Conservation (phyloP, 2,329 filamentous ascomycete genomes). For the Simplicillium aogashimaense region DNA sequence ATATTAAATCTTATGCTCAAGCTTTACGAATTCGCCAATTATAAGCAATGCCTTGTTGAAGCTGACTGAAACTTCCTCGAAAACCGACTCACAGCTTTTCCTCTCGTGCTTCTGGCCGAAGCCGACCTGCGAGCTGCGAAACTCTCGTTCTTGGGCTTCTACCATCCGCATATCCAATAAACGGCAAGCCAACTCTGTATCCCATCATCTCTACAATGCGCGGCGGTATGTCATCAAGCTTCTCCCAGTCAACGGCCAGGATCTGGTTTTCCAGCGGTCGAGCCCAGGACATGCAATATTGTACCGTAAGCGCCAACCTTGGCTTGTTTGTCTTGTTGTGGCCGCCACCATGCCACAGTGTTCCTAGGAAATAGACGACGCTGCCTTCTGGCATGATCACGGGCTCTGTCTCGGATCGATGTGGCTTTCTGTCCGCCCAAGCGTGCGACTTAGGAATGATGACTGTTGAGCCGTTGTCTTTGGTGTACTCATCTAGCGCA, state of each 20-base stretch:
- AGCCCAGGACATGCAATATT: conserved; percentile 30
- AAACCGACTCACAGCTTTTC: too few species aligned
- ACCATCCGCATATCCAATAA: conserved; percentile 13
- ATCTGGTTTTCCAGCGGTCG: conserved; percentile 26
- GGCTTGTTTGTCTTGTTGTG: conserved; percentile 17
- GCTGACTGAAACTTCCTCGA: too few species aligned
- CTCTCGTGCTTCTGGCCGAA: too few species aligned
- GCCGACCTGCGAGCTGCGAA: conserved; percentile 2
- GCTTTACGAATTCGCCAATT: too few species aligned
- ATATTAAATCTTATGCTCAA: too few species aligned
- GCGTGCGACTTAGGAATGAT: conserved; percentile 23
- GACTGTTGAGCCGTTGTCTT: conserved; percentile 22
- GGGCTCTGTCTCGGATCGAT: conserved; percentile 17
- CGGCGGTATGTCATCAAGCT: conserved; percentile 11
- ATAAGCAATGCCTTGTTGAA: too few species aligned
- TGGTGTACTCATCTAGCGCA: conserved; percentile 20
- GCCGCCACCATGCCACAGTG: conserved; percentile 27
- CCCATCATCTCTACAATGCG: conserved; percentile 15
- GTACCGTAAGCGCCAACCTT: conserved; percentile 25
- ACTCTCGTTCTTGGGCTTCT: conserved; percentile 11
- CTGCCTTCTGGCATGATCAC: conserved; percentile 24
- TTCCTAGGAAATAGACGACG: conserved; percentile 23
- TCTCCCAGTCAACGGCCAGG: conserved; percentile 19
- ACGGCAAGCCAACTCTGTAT: conserved; percentile 13
- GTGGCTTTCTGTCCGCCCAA: conserved; percentile 17